Base-by-base conservation (phyloP, 2,329 filamentous ascomycete species). In the Paraphaeosphaeria sporulosa region DNA sequence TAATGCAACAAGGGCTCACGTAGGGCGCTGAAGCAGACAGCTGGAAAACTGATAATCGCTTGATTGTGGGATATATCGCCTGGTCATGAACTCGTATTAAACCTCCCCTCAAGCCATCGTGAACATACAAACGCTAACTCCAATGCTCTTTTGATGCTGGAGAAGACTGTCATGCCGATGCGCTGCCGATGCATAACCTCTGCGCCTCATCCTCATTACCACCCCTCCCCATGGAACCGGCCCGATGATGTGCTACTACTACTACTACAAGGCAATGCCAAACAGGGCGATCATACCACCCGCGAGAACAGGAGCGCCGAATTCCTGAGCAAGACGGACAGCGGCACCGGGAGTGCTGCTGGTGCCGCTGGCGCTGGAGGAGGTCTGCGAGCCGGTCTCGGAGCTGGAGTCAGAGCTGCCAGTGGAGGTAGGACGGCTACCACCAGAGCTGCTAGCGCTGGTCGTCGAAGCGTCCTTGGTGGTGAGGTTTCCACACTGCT, bases 251-350 rank as follows among this genome's bases (percentile, higher is more conserved):
- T 36, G 30, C 42, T 19, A 3, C 2, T 6, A 23, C 42, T 19
- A 3, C 2, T 6, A 23, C 73, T 85, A 90, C 74, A 89, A 76
- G 63, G 86, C 79, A 63, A 88, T 73, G 64, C 85, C 86, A 70
- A 89, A 85, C 57, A 85, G 76, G 53, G 84, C 82, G 59, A 86
- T 77, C 63, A 88, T 76, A 69, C 83, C 83, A 61, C 82, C 82
- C 51, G 82, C 83, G 57, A 88, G 73, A 43, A 81, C 70, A 56
- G 81, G 81, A 56, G 84, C 84, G 53, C 85, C 83, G 71, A 84
- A 84, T 64, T 83, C 80, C 69, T 81, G 79, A 52, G 76, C 79
- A 65, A 81, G 68, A 65, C 73, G 75, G 64, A 84, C 61, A 59
- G 79, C 78, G 30, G 74, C 75, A 50, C 84, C 85, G 61, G 81